phyloP scores from a whole-genome alignment of 106 monocot genomes.

The Dioscorea zingiberensis region DNA sequence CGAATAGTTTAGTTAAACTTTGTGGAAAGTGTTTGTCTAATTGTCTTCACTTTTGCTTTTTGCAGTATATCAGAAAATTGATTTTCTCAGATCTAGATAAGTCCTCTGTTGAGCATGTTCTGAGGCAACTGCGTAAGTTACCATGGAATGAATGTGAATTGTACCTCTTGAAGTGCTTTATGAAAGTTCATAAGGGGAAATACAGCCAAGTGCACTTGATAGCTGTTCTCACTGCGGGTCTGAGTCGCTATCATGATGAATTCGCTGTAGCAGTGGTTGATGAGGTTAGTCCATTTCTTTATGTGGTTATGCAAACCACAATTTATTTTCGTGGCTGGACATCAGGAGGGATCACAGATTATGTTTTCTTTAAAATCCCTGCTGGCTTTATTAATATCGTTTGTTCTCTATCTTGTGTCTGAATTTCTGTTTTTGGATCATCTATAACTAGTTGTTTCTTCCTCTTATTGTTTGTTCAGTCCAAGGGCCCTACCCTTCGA shows the following conservation, averaged over 20 bases:
- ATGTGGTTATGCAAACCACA: background rate
- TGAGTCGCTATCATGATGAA: conserved; percentile 88
- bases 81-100: conserved; percentile 96
- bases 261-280: conserved; percentile 91
- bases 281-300: conserved; percentile 55
- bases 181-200: conserved; percentile 96
- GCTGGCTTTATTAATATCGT: too few species aligned
- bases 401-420: too few species aligned
- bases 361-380: too few species aligned
- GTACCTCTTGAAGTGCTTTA: conserved; percentile 85
- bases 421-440: too few species aligned
- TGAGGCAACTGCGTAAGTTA: conserved; percentile 88
- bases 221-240: conserved; percentile 78
- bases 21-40: conserved; percentile 1
- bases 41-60: background rate
- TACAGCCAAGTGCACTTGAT: conserved; percentile 91
- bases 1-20: background rate
- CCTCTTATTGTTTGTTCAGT: too few species aligned
- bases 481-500: too few species aligned
- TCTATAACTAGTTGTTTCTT: too few species aligned
- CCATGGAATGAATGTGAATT: conserved; percentile 92
- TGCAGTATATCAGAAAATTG: conserved; percentile 94
- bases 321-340: too few species aligned
- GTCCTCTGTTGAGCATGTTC: conserved; percentile 77
- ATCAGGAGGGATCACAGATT: too few species aligned